phyloP scores from a whole-genome alignment of 1,284 basidiomycete species.

The Ustilago loliicola region DNA sequence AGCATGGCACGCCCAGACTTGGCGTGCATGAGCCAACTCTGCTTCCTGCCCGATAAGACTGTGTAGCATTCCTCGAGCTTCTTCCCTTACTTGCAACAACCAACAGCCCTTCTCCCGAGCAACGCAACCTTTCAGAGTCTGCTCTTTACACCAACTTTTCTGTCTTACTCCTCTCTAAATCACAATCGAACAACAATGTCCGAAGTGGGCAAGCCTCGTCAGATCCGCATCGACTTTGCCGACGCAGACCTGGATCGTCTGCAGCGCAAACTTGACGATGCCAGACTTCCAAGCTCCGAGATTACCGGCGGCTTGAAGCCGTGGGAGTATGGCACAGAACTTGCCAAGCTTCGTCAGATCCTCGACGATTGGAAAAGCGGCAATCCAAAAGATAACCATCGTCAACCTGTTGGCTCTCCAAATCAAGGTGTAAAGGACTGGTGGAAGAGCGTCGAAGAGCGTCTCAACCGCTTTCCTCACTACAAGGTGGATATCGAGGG shows the following conservation, averaged over 20 bases:
- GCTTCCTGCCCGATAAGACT: too few relatives aligned
- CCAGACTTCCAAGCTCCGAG: slow-evolving; percentile 37
- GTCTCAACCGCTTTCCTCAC: slow-evolving; percentile 49
- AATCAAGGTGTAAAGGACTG: slow-evolving; percentile 50
- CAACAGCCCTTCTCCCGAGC: too few relatives aligned
- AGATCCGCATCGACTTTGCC: slow-evolving; percentile 39
- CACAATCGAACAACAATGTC: slow-evolving; percentile 20
- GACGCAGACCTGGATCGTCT: slow-evolving; percentile 51
- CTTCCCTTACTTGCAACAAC: too few relatives aligned
- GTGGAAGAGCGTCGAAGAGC: slow-evolving; percentile 49
- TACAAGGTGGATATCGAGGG: slow-evolving; percentile 56
- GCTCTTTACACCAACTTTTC: too few relatives aligned
- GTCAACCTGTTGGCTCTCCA: slow-evolving; percentile 15
- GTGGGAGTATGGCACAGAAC: slow-evolving; percentile 61
- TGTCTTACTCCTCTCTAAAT: too few relatives aligned
- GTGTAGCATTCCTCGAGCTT: too few relatives aligned
- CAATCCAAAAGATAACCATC: slow-evolving; percentile 31
- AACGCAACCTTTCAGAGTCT: too few relatives aligned
- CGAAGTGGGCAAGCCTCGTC: slow-evolving; percentile 30
- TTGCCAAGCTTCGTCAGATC: slow-evolving; percentile 44
- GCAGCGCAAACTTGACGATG: slow-evolving; percentile 54
- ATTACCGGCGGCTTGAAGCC: slow-evolving; percentile 40
- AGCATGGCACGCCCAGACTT: too few relatives aligned
- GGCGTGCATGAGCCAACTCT: background rate
- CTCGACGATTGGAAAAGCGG: slow-evolving; percentile 49